Evolutionary conservation across 495 filamentous ascomycete genomes (phyloP), one percentile per base, ranked within the genome.

Genomic region (Pyronema domesticum): DNA sequence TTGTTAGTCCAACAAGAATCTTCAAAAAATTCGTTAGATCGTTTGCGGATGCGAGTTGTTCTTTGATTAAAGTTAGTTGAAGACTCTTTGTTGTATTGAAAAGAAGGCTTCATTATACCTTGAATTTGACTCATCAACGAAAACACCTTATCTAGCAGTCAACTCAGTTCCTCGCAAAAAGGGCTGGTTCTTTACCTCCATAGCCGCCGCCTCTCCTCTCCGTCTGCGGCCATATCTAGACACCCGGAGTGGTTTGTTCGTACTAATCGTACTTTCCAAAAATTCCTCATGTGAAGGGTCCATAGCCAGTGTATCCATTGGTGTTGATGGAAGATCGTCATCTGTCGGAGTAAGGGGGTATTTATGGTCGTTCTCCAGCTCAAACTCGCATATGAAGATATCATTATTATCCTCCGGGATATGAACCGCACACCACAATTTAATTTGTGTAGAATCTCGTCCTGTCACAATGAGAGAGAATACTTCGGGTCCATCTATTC

Each of bases 401-500:
- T 87, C 78, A 3, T 74, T 74, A 55, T 85, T 78, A 0, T 70
- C 81, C 14, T 59, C 51, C n/a, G 59, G 53, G 47, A 81, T 73
- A 65, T 95, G 89, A 54, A 91, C 80, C 34, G 86, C 88, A 67
- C 87, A 94, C 89, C 89, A 95, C 6, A 94, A 67, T 63, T 85
- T 89, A 33, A 78, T 68, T 3, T 69, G 67, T 55, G 60, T 54
- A 23, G 61, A 56, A 35, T 67, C 60, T 0, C 80, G 78, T 0
- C 72, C 65, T 10, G 73, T 74, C 34, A 94, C 72, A 6, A 81
- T 77, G 44, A 95, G 69, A 13, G 81, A 79, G 58, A 95, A 95
- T 6, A 95, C 85, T 55, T 94, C 89, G 0, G 86, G 88, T 0
- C 87, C 88, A 60, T 87, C 3, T 23, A 30, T 30, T 35, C 43